Percentiles rank a stretch among this genome's conserved stretches.
phyloP scores from a whole-genome alignment of 2,329 filamentous ascomycete genomes.

The Fusarium subglutinans region DNA sequence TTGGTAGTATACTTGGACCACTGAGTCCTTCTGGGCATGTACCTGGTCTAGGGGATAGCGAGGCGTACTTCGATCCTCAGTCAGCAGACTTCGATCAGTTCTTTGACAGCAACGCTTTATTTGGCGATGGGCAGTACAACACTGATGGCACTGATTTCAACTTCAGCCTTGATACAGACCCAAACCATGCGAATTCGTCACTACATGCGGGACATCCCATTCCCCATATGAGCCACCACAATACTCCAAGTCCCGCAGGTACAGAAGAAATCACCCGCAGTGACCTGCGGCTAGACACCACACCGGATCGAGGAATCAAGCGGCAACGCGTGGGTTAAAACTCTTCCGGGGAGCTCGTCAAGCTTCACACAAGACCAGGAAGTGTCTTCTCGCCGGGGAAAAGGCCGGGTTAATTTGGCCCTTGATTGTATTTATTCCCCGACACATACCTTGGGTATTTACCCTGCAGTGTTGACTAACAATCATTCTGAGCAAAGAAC shows the following conservation, averaged over 20 bases:
- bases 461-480: background rate
- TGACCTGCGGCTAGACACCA: slow-evolving; percentile 48
- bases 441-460: background rate
- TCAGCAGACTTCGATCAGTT: slow-evolving; percentile 63
- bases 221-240: slow-evolving; percentile 17
- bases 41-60: slow-evolving; percentile 68
- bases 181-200: slow-evolving; percentile 42
- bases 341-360: background rate
- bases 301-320: slow-evolving; percentile 47
- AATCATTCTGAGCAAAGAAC: background rate
- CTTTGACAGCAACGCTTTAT: slow-evolving; percentile 55
- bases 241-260: slow-evolving; percentile 57
- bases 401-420: background rate
- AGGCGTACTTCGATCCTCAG: slow-evolving; percentile 48
- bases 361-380: background rate
- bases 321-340: slow-evolving; percentile 50
- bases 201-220: slow-evolving; percentile 37
- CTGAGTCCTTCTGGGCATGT: slow-evolving; percentile 83
- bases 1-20: slow-evolving; percentile 79
- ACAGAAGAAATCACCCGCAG: slow-evolving; percentile 62
- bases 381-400: background rate
- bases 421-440: slow-evolving; percentile 8
- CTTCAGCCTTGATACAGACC: slow-evolving; percentile 57
- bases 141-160: slow-evolving; percentile 60
- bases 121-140: slow-evolving; percentile 51